Conservation (phyloP, 2,329 filamentous ascomycete genomes). For the Phyllosticta capitalensis region DNA sequence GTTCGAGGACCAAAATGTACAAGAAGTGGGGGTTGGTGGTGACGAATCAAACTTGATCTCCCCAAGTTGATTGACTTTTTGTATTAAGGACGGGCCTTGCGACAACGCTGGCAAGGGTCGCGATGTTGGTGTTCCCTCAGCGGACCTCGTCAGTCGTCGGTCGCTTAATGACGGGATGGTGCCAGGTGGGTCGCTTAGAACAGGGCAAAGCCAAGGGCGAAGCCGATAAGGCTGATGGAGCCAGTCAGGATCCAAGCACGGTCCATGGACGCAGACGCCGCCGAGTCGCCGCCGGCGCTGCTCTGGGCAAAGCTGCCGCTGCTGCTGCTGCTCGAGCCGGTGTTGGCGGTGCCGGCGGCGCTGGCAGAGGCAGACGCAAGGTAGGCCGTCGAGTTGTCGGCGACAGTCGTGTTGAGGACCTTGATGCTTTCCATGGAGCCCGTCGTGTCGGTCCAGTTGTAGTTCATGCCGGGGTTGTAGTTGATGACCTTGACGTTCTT, state of each 20-base stretch:
- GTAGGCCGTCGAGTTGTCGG: conserved; percentile 2
- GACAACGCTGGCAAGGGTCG: background rate
- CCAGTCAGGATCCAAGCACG: conserved; percentile 1
- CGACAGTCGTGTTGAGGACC: conserved; percentile 18
- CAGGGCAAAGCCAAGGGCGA: conserved; percentile 8
- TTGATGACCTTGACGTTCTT: conserved; percentile 42
- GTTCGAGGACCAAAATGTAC: background rate
- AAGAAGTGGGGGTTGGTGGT: background rate
- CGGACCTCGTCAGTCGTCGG: background rate
- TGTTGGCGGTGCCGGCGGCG: background rate
- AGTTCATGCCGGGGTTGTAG: conserved; percentile 42
- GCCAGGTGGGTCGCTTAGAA: conserved; percentile 7
- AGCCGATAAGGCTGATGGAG: conserved; percentile 6
- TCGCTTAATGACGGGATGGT: background rate
- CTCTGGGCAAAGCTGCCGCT: conserved; percentile 1
- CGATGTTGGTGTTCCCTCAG: background rate
- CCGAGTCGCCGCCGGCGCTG: background rate
- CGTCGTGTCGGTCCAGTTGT: conserved; percentile 41
- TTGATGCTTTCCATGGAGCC: conserved; percentile 42
- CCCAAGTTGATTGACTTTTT: background rate
- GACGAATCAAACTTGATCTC: background rate
- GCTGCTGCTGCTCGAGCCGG: background rate
- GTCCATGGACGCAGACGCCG: background rate
- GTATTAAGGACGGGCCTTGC: background rate
- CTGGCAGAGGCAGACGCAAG: background rate